Conservation (phyloP, 495 filamentous ascomycete species). For the Aspergillus olivimuriae region DNA sequence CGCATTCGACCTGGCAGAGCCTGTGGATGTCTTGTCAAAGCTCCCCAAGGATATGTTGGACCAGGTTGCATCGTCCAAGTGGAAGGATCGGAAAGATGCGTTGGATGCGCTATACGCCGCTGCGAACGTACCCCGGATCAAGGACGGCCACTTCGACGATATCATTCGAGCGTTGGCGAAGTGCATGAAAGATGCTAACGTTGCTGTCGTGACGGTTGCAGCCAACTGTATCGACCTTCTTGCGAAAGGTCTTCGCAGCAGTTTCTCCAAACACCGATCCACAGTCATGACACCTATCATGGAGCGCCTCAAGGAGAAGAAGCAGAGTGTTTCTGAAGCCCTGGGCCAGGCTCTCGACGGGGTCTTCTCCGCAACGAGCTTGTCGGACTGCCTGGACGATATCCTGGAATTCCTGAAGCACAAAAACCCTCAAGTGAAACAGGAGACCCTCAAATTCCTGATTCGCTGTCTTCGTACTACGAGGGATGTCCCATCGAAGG, state of each 20-base stretch:
- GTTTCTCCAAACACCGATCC: constrained; percentile 74
- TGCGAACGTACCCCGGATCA: constrained; percentile 84
- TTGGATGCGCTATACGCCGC: constrained; percentile 72
- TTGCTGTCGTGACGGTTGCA: constrained; percentile 87
- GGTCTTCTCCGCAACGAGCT: constrained; percentile 69
- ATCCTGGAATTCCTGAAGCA: constrained; percentile 77
- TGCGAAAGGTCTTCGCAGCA: constrained; percentile 78
- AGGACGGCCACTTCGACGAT: constrained; percentile 83
- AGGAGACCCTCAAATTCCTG: constrained; percentile 85
- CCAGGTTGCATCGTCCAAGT: constrained; percentile 80
- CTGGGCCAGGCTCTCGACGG: constrained; percentile 79
- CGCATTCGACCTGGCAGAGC: constrained; percentile 82
- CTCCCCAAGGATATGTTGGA: constrained; percentile 77
- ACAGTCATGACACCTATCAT: constrained; percentile 79
- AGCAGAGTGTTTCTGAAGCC: constrained; percentile 80
- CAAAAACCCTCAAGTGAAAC: constrained; percentile 97
- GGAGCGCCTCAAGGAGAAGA: constrained; percentile 96
- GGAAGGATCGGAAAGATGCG: constrained; percentile 97
- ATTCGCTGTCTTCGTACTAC: constrained; percentile 83
- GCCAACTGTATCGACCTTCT: constrained; percentile 89
- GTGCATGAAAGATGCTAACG: constrained; percentile 97
- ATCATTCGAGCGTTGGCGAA: constrained; percentile 78
- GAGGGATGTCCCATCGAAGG: constrained; percentile 70
- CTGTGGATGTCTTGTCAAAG: constrained; percentile 81
- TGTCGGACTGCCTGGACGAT: constrained; percentile 84